Evolutionary conservation across 306 rosid genomes (phyloP).

Genomic region (Lotus japonicus): DNA sequence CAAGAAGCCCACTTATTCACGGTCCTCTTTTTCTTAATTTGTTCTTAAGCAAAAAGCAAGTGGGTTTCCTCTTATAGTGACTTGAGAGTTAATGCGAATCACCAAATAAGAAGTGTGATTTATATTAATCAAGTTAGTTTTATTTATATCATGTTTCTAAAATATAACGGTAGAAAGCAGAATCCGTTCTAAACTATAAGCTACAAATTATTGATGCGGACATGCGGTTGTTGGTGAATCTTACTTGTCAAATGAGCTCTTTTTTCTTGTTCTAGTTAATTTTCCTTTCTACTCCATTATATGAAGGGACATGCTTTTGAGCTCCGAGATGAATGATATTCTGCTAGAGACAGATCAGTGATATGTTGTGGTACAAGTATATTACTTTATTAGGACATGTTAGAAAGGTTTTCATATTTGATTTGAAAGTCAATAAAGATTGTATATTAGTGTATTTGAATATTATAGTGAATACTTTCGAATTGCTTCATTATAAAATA

Average conservation of each 20-base stretch:
- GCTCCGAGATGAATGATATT: neutral
- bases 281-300: neutral
- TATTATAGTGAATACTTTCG: too few species aligned
- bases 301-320: neutral
- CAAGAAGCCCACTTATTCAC: conserved; percentile 33
- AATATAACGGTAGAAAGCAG: too few species aligned
- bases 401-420: too few species aligned
- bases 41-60: neutral
- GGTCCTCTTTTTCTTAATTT: neutral
- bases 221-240: conserved; percentile 17
- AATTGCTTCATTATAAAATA: too few species aligned
- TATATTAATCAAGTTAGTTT: too few species aligned
- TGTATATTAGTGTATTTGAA: too few species aligned
- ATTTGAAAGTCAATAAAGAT: too few species aligned
- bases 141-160: too few species aligned
- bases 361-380: conserved; percentile 22
- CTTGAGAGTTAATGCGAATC: neutral
- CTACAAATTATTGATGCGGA: neutral
- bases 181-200: too few species aligned
- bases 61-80: neutral
- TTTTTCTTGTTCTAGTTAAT: neutral
- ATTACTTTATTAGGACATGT: neutral
- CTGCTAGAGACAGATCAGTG: neutral
- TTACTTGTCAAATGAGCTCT: conserved; percentile 10
- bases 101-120: too few species aligned